Conservation (phyloP, 1,139 yeast species). For the Candida gigantensis region DNA sequence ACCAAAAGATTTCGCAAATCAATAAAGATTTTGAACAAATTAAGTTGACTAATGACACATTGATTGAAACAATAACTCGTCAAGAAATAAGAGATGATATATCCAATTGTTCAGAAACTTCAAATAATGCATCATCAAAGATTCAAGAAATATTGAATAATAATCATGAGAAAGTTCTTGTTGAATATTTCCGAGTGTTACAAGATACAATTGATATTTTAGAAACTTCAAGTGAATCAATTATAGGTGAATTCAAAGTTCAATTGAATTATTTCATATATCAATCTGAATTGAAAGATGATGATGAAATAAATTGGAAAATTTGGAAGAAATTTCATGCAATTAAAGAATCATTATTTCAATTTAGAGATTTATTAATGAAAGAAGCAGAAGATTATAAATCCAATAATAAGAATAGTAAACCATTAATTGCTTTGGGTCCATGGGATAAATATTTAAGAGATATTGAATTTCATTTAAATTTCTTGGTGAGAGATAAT, state of each 20-base stretch:
- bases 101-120: conserved; percentile 34
- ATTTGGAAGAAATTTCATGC: conserved; percentile 69
- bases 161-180: conserved; percentile 30
- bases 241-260: conserved; percentile 55
- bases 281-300: conserved; percentile 29
- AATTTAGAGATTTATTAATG: conserved; percentile 58
- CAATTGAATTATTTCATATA: conserved; percentile 34
- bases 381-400: conserved; percentile 44
- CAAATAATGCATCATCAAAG: conserved; percentile 32
- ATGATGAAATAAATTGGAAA: conserved; percentile 52
- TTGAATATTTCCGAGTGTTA: conserved; percentile 46
- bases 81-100: conserved; percentile 60
- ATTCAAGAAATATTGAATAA: conserved; percentile 39
- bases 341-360: conserved; percentile 55
- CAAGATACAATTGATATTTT: conserved; percentile 61
- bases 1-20: conserved; percentile 48
- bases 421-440: conserved; percentile 41
- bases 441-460: conserved; percentile 53
- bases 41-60: conserved; percentile 37
- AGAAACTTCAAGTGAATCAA: conserved; percentile 71
- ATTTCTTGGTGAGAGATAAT: conserved; percentile 63
- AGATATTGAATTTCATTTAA: conserved; percentile 62
- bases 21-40: conserved; percentile 50
- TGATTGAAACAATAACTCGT: conserved; percentile 45
- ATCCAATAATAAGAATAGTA: conserved; percentile 15